Evolutionary conservation across 2,329 filamentous ascomycete species (phyloP).

Genomic region (Albifimbria verrucaria): DNA sequence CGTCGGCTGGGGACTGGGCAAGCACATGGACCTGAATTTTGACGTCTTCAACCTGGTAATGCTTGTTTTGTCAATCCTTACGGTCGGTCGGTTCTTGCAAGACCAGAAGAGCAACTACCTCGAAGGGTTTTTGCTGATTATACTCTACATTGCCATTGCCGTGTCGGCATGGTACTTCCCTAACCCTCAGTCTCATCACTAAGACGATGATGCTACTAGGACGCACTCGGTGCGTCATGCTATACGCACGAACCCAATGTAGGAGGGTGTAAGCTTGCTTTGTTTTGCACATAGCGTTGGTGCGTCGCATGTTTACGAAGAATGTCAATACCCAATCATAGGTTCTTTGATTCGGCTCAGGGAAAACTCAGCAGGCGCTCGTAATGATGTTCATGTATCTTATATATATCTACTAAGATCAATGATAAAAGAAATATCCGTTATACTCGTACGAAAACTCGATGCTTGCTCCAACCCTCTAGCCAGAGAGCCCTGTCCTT

Average conservation of each 20-base stretch:
- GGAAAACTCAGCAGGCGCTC: no score
- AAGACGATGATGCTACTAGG: not conserved
- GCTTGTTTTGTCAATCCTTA: constrained; percentile 78
- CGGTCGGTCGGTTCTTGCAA: constrained; percentile 81
- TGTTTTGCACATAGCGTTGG: no score
- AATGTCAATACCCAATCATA: no score
- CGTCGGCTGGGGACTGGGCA: constrained; percentile 74
- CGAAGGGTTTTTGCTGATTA: constrained; percentile 77
- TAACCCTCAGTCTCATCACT: constrained; percentile 27
- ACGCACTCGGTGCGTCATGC: no score
- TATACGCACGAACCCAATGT: no score
- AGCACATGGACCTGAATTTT: constrained; percentile 76
- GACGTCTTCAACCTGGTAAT: constrained; percentile 83
- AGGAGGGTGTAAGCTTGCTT: not conserved
- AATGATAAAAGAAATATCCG: no score
- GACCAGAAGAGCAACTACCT: constrained; percentile 91
- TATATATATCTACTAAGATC: no score
- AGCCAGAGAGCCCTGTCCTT: not conserved
- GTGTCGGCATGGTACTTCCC: constrained; percentile 57
- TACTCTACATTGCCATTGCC: constrained; percentile 60
- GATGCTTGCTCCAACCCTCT: not conserved
- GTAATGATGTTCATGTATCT: no score
- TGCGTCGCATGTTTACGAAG: no score
- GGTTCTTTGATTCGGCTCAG: no score
- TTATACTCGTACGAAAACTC: no score